phyloP scores from a whole-genome alignment of 169 alveolate species.

The Plasmodium adleri region DNA sequence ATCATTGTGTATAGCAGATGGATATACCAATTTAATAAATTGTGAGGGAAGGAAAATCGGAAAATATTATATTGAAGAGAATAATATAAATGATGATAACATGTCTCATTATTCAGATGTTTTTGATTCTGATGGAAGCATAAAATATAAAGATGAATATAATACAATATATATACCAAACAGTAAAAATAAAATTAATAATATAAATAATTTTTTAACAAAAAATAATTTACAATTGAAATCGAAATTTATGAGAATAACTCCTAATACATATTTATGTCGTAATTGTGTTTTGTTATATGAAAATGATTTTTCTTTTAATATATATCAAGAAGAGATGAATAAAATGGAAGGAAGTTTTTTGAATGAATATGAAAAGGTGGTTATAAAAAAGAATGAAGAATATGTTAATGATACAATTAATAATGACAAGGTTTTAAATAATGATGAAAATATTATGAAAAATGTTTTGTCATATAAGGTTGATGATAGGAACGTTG shows the following conservation, averaged over 20 bases:
- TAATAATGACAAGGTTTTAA: no score
- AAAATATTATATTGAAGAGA: not conserved
- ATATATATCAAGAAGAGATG: constrained; percentile 14
- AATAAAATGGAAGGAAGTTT: not conserved
- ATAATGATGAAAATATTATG: no score
- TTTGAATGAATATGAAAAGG: not conserved
- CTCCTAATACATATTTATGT: constrained; percentile 53
- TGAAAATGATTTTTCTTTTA: constrained; percentile 41
- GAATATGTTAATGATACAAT: not conserved
- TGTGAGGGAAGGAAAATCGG: not conserved
- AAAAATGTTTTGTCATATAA: no score
- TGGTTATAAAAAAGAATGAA: not conserved
- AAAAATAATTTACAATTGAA: constrained; percentile 31
- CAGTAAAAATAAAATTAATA: constrained; percentile 24
- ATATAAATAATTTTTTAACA: constrained; percentile 42
- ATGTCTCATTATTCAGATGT: constrained; percentile 14
- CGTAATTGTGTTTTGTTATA: constrained; percentile 38
- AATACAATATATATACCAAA: not conserved
- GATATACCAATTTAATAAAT: no score
- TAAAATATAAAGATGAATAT: not conserved
- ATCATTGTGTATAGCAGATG: no score
- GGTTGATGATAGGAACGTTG: not conserved
- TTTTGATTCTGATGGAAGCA: constrained; percentile 10
- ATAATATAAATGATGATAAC: constrained; percentile 18
- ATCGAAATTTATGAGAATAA: constrained; percentile 52